These are phyloP conservation scores for Pichia sp. DNA, from an alignment of 1,139 yeast genomes.

Conservation along the genomic window DNA sequence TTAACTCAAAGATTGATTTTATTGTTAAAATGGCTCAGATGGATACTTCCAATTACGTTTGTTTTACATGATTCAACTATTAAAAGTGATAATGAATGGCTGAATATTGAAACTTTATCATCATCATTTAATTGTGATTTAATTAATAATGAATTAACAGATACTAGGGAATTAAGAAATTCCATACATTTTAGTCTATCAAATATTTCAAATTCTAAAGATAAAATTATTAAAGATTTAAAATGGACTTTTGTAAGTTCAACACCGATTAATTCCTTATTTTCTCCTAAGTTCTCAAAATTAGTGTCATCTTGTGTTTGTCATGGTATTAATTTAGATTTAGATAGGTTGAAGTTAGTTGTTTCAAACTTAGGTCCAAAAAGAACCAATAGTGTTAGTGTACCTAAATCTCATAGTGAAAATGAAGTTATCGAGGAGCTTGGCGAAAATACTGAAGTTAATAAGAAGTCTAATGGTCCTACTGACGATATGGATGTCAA, in stretches of 20 bases:
- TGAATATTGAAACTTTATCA: slow-evolving; percentile 15
- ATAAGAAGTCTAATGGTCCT: not conserved
- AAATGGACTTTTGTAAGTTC: slow-evolving; percentile 12
- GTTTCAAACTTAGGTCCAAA: not conserved
- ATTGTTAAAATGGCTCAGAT: slow-evolving; percentile 5
- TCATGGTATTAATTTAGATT: slow-evolving; percentile 10
- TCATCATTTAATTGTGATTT: slow-evolving; percentile 10
- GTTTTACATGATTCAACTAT: slow-evolving; percentile 13
- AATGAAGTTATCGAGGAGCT: not conserved
- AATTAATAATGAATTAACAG: not conserved
- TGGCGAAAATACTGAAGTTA: not conserved
- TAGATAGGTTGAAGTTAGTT: slow-evolving; percentile 3
- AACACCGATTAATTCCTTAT: not conserved
- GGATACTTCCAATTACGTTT: slow-evolving; percentile 15
- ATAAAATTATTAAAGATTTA: slow-evolving; percentile 3
- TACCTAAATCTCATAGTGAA: too few relatives aligned
- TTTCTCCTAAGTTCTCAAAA: slow-evolving; percentile 3
- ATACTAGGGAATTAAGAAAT: slow-evolving; percentile 4
- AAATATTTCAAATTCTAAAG: slow-evolving; percentile 2
- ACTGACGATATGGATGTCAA: not conserved
- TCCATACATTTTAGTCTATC: slow-evolving; percentile 13
- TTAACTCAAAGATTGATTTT: slow-evolving; percentile 1
- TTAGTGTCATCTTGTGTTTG: slow-evolving; percentile 8
- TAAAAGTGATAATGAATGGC: slow-evolving; percentile 1
- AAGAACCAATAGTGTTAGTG: not conserved